phyloP scores from a whole-genome alignment of 345 rosid genomes.

The Kandelia obovata region DNA sequence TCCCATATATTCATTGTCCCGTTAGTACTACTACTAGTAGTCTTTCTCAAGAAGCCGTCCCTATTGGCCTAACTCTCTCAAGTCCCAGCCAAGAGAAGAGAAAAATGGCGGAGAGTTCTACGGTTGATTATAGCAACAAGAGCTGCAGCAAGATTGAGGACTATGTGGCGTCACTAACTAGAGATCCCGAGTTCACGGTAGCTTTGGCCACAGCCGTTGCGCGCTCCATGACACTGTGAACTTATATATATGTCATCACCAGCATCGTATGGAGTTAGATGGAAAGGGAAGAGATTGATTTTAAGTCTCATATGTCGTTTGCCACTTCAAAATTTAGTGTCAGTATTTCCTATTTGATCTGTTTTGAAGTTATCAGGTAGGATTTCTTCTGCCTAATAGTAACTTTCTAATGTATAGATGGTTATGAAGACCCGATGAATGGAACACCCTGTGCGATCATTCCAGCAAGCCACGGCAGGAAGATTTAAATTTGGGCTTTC shows the following conservation, averaged over 20 bases:
- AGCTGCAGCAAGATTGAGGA: constrained; percentile 25
- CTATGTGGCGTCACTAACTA: constrained; percentile 33
- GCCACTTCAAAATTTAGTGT: too few species aligned
- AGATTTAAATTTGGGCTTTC: too few species aligned
- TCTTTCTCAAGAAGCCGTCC: constrained; percentile 9
- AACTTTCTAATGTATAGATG: too few species aligned
- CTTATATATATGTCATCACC: not conserved
- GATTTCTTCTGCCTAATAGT: too few species aligned
- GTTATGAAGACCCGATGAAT: too few species aligned
- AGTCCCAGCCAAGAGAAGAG: constrained; percentile 2
- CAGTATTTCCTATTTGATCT: too few species aligned
- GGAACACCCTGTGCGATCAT: too few species aligned
- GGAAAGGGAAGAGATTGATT: too few species aligned
- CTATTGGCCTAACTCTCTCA: constrained; percentile 37
- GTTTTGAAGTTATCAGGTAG: too few species aligned
- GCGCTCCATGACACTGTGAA: constrained; percentile 21
- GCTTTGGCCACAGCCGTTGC: constrained; percentile 48
- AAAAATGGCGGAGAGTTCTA: not conserved
- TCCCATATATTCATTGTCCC: not conserved
- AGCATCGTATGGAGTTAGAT: too few species aligned
- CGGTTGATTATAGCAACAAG: constrained; percentile 2
- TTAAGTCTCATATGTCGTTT: too few species aligned
- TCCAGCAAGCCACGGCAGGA: too few species aligned
- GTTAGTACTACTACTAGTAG: not conserved
- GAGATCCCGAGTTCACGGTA: constrained; percentile 39